Conservation (phyloP, 257 asterid species). For the Galeopsis tetrahit region DNA sequence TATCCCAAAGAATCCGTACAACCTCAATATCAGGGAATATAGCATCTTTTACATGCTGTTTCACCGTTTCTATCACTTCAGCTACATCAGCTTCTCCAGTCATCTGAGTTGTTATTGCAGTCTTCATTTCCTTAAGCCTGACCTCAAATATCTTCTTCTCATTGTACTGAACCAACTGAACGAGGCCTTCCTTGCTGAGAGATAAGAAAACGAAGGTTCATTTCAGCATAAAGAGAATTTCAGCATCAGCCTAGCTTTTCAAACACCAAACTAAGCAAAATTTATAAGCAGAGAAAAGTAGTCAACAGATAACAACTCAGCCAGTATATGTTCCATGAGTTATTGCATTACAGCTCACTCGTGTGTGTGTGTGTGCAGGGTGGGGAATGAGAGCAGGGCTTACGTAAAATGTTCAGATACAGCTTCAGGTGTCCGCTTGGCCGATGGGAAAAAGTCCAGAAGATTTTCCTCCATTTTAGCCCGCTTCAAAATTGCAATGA, state of each 20-base stretch:
- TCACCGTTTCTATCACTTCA: slow-evolving; percentile 92
- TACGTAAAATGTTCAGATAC: slow-evolving; percentile 94
- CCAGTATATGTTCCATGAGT: neutral
- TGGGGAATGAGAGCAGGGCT: slow-evolving; percentile 30
- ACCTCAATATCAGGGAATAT: slow-evolving; percentile 88
- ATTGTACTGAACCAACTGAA: slow-evolving; percentile 73
- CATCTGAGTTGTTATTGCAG: slow-evolving; percentile 79
- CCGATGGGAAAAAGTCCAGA: slow-evolving; percentile 82
- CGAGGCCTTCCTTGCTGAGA: slow-evolving; percentile 82
- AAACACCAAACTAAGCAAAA: neutral
- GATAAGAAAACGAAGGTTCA: slow-evolving; percentile 10
- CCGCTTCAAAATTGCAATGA: slow-evolving; percentile 83
- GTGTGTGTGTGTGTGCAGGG: too few relatives aligned
- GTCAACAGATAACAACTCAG: neutral
- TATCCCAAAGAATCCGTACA: slow-evolving; percentile 90
- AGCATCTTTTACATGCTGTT: slow-evolving; percentile 91
- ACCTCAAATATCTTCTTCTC: slow-evolving; percentile 87
- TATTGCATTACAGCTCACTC: neutral
- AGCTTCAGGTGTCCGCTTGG: slow-evolving; percentile 90
- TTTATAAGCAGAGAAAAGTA: neutral
- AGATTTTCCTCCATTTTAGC: slow-evolving; percentile 96
- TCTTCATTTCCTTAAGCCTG: slow-evolving; percentile 86
- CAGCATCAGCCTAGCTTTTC: neutral
- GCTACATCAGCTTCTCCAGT: slow-evolving; percentile 79
- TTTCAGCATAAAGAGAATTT: slow-evolving; percentile 10